These are phyloP conservation scores for Moesziomyces antarcticus DNA, from an alignment of 1,284 basidiomycete genomes.

Conservation along the genomic window DNA sequence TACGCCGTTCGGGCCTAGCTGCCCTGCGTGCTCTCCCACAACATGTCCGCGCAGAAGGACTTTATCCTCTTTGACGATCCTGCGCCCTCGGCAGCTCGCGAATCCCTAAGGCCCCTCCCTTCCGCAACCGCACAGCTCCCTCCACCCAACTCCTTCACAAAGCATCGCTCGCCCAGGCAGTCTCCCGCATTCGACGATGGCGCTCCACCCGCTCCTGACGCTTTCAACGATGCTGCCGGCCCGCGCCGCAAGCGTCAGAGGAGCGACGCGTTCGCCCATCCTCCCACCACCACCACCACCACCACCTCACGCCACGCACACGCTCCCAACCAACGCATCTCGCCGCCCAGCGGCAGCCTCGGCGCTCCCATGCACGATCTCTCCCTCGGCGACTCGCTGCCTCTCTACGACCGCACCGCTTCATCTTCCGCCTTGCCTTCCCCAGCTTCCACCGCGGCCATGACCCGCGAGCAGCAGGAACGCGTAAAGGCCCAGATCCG, in stretches of 20 bases:
- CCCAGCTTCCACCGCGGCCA: slow-evolving; percentile 7
- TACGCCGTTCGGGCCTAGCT: too few species aligned
- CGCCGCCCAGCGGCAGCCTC: slow-evolving; percentile 45
- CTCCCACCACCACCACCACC: slow-evolving; percentile 12
- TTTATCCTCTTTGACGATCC: slow-evolving; percentile 60
- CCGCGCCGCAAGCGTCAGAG: slow-evolving; percentile 49
- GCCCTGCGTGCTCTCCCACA: background rate
- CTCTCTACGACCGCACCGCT: slow-evolving; percentile 15
- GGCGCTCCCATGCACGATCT: slow-evolving; percentile 50
- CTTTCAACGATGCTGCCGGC: slow-evolving; percentile 20
- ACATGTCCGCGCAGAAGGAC: slow-evolving; percentile 40
- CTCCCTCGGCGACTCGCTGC: slow-evolving; percentile 40
- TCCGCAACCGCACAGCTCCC: slow-evolving; percentile 11
- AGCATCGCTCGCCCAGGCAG: slow-evolving; percentile 45
- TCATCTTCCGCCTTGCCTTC: slow-evolving; percentile 23
- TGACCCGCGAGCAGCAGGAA: slow-evolving; percentile 44
- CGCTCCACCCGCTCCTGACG: slow-evolving; percentile 17
- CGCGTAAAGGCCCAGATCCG: slow-evolving; percentile 46
- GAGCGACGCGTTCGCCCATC: slow-evolving; percentile 30
- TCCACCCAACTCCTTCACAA: slow-evolving; percentile 21
- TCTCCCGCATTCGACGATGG: slow-evolving; percentile 47
- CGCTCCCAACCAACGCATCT: slow-evolving; percentile 21
- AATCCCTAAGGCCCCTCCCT: slow-evolving; percentile 3
- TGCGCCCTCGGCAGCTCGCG: slow-evolving; percentile 4
- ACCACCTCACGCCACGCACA: slow-evolving; percentile 14